Base-by-base conservation (phyloP, 2,329 filamentous ascomycete genomes). In the Epichloe glyceriae region DNA sequence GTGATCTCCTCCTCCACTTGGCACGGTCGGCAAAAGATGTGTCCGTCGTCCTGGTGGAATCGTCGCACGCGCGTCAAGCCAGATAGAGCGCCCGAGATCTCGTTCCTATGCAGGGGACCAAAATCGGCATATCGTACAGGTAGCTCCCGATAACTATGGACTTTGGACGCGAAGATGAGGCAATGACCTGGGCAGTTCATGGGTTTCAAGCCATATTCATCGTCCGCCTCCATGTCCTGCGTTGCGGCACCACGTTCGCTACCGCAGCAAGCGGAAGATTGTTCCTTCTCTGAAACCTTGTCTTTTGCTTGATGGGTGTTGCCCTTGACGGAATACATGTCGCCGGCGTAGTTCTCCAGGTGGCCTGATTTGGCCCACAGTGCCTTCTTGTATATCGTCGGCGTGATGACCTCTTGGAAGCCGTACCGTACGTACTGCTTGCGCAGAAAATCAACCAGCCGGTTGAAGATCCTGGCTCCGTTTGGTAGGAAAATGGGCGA, bases 111-210 rank as follows among this genome's bases (percentile, higher is more conserved):
- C n/a, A 94, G 73, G 2, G 87, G 81, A 60, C 86, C 88, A 62
- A 95, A 95, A 65, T 95, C 89, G 51, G 88, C 87, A 66, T 88
- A 88, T 59, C 88, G 82, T 54, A 94, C 77, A 1, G 89, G 88
- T 17, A 95, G 71, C 56, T 95, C 86, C 56, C 84, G 79, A 67
- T 91, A 91, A 58, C 83, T 88, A 54, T 82, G 80, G 52, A 76
- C 75, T 56, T 83, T 78, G 45, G 83, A 83, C 53, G 79, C 83
- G 64, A 94, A 95, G 54, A 95, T 78, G 55, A 95, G 72, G 63
- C 88, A 94, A 66, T 95, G 88, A 3, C 88, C 88, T 0, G 88
- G 88, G 63, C 88, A 95, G 63, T 95, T 95, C 88, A 95, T 95
- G 14, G 88, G 88, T 67, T 95, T 95, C 58, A 95, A 70, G 17